phyloP scores from a whole-genome alignment of 2,329 filamentous ascomycete species.

The Didymella pomorum region DNA sequence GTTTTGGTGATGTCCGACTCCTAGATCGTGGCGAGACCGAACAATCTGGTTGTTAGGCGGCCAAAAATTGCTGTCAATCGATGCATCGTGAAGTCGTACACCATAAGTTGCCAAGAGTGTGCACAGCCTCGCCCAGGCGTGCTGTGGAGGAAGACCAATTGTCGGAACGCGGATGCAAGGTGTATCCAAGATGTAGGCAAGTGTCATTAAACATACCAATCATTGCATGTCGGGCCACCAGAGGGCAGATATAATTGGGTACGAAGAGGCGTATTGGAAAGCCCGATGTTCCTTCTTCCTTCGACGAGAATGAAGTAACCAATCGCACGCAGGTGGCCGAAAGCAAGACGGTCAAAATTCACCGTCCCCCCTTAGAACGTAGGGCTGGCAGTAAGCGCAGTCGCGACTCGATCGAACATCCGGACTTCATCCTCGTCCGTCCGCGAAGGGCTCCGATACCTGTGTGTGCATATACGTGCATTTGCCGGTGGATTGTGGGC shows the following conservation, averaged over 20 bases:
- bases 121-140: conserved; percentile 21
- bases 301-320: not conserved
- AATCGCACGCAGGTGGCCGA: conserved; percentile 6
- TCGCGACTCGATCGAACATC: not conserved
- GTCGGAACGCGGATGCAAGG: no score
- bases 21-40: conserved; percentile 4
- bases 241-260: not conserved
- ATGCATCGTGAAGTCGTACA: conserved; percentile 7
- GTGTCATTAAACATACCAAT: not conserved
- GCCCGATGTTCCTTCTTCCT: not conserved
- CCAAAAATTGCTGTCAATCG: conserved; percentile 10
- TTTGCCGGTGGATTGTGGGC: not conserved
- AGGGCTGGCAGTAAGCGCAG: not conserved
- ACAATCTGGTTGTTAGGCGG: conserved; percentile 1
- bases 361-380: conserved; percentile 21
- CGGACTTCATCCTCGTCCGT: not conserved
- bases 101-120: conserved; percentile 7
- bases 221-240: not conserved
- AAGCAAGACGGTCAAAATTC: conserved; percentile 30
- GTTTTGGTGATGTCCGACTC: conserved; percentile 2
- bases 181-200: not conserved
- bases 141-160: not conserved
- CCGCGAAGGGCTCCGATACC: not conserved
- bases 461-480: not conserved
- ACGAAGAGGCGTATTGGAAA: not conserved